phyloP scores from a whole-genome alignment of 73 alveolate species.

The Paramecium bursaria region DNA sequence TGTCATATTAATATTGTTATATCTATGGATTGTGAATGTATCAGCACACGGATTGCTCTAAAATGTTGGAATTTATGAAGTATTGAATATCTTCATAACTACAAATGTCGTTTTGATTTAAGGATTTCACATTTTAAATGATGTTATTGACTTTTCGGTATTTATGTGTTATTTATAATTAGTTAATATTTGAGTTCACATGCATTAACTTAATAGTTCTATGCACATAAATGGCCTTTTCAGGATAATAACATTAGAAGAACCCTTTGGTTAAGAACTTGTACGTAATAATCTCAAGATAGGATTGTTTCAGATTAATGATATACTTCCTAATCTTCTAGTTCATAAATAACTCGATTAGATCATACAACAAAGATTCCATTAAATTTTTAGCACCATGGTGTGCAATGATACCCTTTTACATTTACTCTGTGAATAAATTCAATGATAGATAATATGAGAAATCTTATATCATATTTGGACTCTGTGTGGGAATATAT shows the following conservation, averaged over 20 bases:
- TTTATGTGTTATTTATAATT: neutral
- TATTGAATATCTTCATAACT: neutral
- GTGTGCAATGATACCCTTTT: neutral
- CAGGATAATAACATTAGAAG: neutral
- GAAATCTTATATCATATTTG: too few relatives aligned
- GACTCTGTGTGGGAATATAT: too few relatives aligned
- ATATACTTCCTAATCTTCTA: neutral
- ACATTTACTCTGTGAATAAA: too few relatives aligned
- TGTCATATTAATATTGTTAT: too few relatives aligned
- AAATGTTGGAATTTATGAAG: slow-evolving; percentile 8
- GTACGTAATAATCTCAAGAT: slow-evolving; percentile 19
- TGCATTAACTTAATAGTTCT: slow-evolving; percentile 22
- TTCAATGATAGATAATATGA: too few relatives aligned
- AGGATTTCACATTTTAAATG: neutral
- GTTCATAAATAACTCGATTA: slow-evolving; percentile 18
- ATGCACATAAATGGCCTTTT: slow-evolving; percentile 12
- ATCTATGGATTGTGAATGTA: too few relatives aligned
- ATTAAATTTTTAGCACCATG: neutral
- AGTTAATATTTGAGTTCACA: slow-evolving; percentile 24
- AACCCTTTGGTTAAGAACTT: neutral
- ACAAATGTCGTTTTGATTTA: neutral
- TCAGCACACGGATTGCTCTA: too few relatives aligned
- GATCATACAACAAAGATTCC: neutral
- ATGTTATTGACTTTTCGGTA: neutral
- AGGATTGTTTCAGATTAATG: slow-evolving; percentile 48